Conservation (phyloP, 169 alveolate species). For the Amoebophrya sp. region DNA sequence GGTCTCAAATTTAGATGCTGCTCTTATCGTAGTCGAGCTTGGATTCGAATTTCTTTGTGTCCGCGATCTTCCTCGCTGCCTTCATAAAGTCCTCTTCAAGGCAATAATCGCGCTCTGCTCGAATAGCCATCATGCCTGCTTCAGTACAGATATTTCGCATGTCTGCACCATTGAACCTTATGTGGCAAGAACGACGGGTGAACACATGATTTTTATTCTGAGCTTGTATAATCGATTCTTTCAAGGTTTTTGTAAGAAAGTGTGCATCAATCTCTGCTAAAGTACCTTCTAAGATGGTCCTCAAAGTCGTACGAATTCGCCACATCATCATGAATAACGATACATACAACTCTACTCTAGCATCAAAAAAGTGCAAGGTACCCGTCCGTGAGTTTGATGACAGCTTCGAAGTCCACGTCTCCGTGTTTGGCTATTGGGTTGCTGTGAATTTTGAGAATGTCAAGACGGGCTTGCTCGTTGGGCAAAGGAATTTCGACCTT, state of each 20-base stretch:
- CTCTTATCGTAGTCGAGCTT: neutral
- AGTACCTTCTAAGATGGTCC: too few species aligned
- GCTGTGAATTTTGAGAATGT: slow-evolving; percentile 92
- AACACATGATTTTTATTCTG: too few species aligned
- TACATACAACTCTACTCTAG: neutral
- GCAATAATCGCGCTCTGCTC: slow-evolving; percentile 95
- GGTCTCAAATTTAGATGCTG: too few species aligned
- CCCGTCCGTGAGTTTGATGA: slow-evolving; percentile 6
- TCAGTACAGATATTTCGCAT: slow-evolving; percentile 98
- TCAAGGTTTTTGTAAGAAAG: too few species aligned
- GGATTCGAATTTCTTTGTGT: neutral
- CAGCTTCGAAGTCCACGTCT: slow-evolving; percentile 69
- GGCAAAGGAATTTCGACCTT: slow-evolving; percentile 96
- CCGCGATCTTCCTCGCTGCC: slow-evolving; percentile 39
- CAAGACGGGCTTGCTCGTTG: slow-evolving; percentile 88
- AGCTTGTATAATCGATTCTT: too few species aligned
- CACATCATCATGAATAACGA: too few species aligned
- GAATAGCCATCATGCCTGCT: slow-evolving; percentile 95
- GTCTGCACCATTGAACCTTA: slow-evolving; percentile 99
- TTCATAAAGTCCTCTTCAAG: slow-evolving; percentile 97
- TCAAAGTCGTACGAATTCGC: too few species aligned
- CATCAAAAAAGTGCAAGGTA: neutral
- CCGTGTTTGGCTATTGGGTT: slow-evolving; percentile 87
- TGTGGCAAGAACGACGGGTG: too few species aligned
- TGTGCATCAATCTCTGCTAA: too few species aligned